Evolutionary conservation across 306 rosid genomes (phyloP).

Genomic region (Malus asiatica): DNA sequence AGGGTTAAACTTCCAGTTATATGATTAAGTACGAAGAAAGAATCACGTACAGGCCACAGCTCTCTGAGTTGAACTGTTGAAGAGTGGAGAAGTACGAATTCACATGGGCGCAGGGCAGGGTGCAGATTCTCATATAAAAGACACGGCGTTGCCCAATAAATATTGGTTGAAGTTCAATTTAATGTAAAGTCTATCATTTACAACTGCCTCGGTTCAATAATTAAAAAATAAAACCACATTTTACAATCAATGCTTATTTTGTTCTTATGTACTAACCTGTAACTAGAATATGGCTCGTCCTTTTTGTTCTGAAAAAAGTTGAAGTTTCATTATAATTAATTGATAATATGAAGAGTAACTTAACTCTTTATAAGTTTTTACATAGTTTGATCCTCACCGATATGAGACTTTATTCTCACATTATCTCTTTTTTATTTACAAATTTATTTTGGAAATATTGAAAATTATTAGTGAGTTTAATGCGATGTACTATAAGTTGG

Average conservation of each 20-base stretch:
- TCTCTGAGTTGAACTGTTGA: too few species aligned
- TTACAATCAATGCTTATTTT: not conserved
- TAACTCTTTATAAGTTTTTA: accelerated
- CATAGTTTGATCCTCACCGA: too few species aligned
- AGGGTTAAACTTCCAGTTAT: too few species aligned
- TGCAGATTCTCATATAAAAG: not conserved
- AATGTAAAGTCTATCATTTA: not conserved
- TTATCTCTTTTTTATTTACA: too few species aligned
- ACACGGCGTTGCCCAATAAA: not conserved
- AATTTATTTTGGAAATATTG: not conserved
- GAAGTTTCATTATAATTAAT: too few species aligned
- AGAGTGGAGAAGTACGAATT: too few species aligned
- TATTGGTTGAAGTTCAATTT: not conserved
- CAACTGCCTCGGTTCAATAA: not conserved
- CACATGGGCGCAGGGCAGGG: too few species aligned
- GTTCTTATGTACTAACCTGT: not conserved
- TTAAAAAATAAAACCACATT: not conserved
- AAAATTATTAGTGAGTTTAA: not conserved
- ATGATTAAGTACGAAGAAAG: too few species aligned
- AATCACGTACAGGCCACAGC: too few species aligned
- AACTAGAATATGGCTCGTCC: not conserved
- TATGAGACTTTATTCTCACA: too few species aligned
- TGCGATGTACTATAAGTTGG: not conserved
- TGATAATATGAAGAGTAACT: too few species aligned
- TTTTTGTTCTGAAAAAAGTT: not conserved